phyloP scores from a whole-genome alignment of 108 stramenopile genomes.

The Fragilaria crotonensis region DNA sequence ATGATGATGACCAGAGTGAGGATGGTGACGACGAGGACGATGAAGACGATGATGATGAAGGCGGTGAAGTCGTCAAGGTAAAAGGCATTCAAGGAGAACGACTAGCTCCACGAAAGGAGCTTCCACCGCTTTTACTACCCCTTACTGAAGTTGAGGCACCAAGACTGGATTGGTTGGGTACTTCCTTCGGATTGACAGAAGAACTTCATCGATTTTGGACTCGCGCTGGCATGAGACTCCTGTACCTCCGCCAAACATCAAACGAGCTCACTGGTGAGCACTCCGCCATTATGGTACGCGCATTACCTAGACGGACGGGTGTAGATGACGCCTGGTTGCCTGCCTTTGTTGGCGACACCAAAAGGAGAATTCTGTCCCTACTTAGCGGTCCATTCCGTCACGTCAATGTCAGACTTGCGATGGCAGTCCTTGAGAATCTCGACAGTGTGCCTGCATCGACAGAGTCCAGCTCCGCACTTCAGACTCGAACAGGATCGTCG shows the following conservation, averaged over 20 bases:
- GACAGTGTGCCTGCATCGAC: constrained; percentile 13
- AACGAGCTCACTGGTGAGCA: constrained; percentile 98
- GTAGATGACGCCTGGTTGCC: constrained; percentile 86
- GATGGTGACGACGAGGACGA: constrained; percentile 24
- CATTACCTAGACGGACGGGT: constrained; percentile 70
- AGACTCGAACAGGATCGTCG: constrained; percentile 39
- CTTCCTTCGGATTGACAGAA: constrained; percentile 92
- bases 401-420: constrained; percentile 72
- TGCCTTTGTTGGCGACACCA: constrained; percentile 89
- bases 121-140: constrained; percentile 93
- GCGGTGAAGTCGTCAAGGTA: constrained; percentile 3
- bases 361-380: constrained; percentile 78
- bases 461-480: constrained; percentile 27
- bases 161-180: constrained; percentile 95
- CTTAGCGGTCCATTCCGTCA: constrained; percentile 79
- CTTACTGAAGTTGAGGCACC: constrained; percentile 80
- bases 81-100: constrained; percentile 69
- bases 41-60: constrained; percentile 13
- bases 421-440: constrained; percentile 64
- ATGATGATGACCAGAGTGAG: constrained; percentile 32
- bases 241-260: constrained; percentile 96
- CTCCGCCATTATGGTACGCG: constrained; percentile 88
- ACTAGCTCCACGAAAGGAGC: constrained; percentile 87
- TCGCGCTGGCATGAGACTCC: constrained; percentile 76
- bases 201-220: constrained; percentile 93